Conservation (phyloP, 208 protist genomes). For the Trichomonas tenax region DNA sequence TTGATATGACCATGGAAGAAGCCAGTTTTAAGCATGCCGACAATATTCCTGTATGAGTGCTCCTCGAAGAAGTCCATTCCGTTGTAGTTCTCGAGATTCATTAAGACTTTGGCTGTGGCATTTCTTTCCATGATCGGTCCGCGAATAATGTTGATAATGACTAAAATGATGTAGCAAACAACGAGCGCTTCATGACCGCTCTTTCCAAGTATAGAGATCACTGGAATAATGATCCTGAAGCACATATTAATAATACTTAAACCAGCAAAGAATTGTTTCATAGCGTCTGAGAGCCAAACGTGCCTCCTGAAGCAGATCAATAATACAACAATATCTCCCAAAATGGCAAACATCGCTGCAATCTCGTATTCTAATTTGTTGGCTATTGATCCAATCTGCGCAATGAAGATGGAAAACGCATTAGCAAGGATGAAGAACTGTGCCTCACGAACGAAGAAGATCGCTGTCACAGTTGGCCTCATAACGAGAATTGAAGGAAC, state of each 20-base stretch:
- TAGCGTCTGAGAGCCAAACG: neutral
- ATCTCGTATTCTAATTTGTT: neutral
- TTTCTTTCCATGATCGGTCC: neutral
- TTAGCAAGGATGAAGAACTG: neutral
- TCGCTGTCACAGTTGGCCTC: neutral
- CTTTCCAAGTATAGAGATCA: neutral
- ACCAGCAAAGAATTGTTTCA: neutral
- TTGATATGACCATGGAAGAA: neutral
- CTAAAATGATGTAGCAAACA: neutral
- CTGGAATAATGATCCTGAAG: neutral
- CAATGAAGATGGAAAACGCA: neutral
- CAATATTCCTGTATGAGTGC: neutral
- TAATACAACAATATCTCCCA: neutral
- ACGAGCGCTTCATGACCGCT: neutral
- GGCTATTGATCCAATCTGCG: neutral
- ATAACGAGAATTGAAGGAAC: neutral
- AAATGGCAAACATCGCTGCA: neutral
- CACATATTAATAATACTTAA: neutral
- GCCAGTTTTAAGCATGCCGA: neutral
- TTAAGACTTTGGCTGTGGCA: neutral
- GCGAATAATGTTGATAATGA: neutral
- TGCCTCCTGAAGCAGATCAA: neutral
- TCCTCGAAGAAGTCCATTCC: neutral
- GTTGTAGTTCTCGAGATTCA: neutral
- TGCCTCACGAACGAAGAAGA: neutral